Percentiles rank a stretch among this genome's conserved stretches.
These are phyloP conservation scores for Zangia roseola DNA, from an alignment of 768 basidiomycete genomes.

Conservation along the genomic window DNA sequence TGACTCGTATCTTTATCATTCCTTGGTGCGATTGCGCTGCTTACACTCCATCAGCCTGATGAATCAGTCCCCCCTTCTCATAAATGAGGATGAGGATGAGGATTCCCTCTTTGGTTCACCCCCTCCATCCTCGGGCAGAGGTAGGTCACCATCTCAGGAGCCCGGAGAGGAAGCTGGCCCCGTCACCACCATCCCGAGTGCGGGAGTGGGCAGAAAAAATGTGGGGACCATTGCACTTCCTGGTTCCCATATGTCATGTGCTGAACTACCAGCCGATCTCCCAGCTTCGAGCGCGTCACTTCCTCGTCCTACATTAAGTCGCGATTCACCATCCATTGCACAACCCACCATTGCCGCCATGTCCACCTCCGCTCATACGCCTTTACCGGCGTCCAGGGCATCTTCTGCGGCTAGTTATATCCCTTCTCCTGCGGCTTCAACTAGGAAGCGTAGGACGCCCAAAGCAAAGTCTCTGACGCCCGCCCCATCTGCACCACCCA, in stretches of 20 bases:
- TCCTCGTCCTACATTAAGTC: slow-evolving; percentile 10
- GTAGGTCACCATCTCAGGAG: slow-evolving; percentile 72
- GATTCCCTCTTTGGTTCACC: slow-evolving; percentile 83
- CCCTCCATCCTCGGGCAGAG: slow-evolving; percentile 67
- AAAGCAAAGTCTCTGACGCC: slow-evolving; percentile 42
- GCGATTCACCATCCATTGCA: slow-evolving; percentile 37
- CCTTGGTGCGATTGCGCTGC: slow-evolving; percentile 6
- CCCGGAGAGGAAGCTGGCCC: slow-evolving; percentile 19
- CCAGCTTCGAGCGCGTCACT: slow-evolving; percentile 59
- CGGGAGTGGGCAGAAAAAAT: slow-evolving; percentile 41
- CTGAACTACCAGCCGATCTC: slow-evolving; percentile 83
- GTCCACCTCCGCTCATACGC: not conserved
- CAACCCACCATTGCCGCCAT: slow-evolving; percentile 25
- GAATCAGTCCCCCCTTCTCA: slow-evolving; percentile 6
- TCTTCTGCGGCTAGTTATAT: slow-evolving; percentile 8
- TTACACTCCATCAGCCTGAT: slow-evolving; percentile 24
- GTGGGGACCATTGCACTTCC: slow-evolving; percentile 98
- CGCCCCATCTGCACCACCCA: slow-evolving; percentile 52
- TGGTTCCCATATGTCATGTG: slow-evolving; percentile 82
- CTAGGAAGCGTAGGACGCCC: slow-evolving; percentile 35
- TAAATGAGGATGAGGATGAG: slow-evolving; percentile 43
- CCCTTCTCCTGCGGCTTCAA: slow-evolving; percentile 4
- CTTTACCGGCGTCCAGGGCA: slow-evolving; percentile 7
- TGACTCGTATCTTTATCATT: slow-evolving; percentile 20
- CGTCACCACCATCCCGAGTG: slow-evolving; percentile 27